These are phyloP conservation scores for Taphrina sp. DNA, from an alignment of 1,139 yeast genomes.

Conservation along the genomic window DNA sequence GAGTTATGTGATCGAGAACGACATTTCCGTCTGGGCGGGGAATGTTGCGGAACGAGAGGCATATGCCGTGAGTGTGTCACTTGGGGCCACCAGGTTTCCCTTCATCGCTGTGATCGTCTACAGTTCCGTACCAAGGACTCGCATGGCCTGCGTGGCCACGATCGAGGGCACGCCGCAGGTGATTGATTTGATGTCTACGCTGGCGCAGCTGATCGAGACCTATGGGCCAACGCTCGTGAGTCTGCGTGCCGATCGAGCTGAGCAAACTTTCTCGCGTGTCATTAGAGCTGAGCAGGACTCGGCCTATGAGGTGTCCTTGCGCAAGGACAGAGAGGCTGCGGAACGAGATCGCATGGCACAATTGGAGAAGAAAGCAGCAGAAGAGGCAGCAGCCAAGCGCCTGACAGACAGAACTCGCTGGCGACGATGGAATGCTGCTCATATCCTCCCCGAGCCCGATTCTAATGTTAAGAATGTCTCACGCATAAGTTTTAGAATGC, in stretches of 20 bases:
- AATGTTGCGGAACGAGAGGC: constrained; percentile 78
- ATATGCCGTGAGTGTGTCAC: constrained; percentile 73
- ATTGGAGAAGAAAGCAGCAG: constrained; percentile 38
- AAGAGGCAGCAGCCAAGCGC: background rate
- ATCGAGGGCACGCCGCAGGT: constrained; percentile 57
- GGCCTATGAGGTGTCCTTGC: constrained; percentile 70
- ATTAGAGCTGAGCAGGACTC: constrained; percentile 72
- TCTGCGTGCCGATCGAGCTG: constrained; percentile 60
- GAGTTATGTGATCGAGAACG: constrained; percentile 51
- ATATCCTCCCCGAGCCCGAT: constrained; percentile 46
- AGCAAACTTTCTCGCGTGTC: constrained; percentile 58
- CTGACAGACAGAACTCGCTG: constrained; percentile 41
- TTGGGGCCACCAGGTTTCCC: constrained; percentile 74
- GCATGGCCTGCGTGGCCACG: constrained; percentile 61
- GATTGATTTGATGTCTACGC: constrained; percentile 42
- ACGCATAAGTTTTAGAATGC: constrained; percentile 53
- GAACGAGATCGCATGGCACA: constrained; percentile 40
- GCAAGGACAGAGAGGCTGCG: constrained; percentile 53
- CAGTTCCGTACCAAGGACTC: constrained; percentile 45
- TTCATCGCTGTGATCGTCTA: constrained; percentile 68
- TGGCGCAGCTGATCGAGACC: constrained; percentile 40
- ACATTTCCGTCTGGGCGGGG: constrained; percentile 81
- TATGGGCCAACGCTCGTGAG: constrained; percentile 42
- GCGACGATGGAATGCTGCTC: constrained; percentile 52
- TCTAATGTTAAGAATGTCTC: constrained; percentile 37